These are phyloP conservation scores for Plasmodium ovale DNA, from an alignment of 169 alveolate genomes.

Conservation along the genomic window DNA sequence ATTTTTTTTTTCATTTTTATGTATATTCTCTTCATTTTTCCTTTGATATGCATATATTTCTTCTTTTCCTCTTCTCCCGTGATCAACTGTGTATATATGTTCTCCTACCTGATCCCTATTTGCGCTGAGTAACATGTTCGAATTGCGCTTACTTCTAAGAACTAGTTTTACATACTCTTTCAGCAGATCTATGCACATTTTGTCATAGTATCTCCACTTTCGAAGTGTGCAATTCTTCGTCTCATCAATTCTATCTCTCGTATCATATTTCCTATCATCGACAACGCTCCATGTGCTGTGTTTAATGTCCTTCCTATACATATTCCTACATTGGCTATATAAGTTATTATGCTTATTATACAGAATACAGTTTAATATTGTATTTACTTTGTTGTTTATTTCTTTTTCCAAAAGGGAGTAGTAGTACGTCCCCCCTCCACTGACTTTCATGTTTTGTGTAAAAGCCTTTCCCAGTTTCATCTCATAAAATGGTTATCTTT, in stretches of 20 bases:
- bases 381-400: constrained; percentile 37
- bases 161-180: constrained; percentile 21
- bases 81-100: no score
- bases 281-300: not conserved
- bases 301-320: constrained; percentile 1
- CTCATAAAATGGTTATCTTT: no score
- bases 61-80: no score
- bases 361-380: constrained; percentile 39
- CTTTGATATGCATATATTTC: no score
- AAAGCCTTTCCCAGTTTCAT: no score
- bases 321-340: not conserved
- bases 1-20: not conserved
- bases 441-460: no score
- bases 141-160: constrained; percentile 21
- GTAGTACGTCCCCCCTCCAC: no score
- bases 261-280: not conserved
- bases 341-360: constrained; percentile 18
- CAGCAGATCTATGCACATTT: constrained; percentile 30
- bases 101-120: not conserved
- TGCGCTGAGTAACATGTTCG: not conserved
- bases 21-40: not conserved
- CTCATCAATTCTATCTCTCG: not conserved
- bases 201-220: constrained; percentile 27
- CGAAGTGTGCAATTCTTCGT: not conserved
- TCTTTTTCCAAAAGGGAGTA: constrained; percentile 57